A percentile compares a stretch with the other conserved stretches of the same genome.
Evolutionary conservation across 495 filamentous ascomycete genomes (phyloP).

Genomic region (Beverwykella pulmonaria): DNA sequence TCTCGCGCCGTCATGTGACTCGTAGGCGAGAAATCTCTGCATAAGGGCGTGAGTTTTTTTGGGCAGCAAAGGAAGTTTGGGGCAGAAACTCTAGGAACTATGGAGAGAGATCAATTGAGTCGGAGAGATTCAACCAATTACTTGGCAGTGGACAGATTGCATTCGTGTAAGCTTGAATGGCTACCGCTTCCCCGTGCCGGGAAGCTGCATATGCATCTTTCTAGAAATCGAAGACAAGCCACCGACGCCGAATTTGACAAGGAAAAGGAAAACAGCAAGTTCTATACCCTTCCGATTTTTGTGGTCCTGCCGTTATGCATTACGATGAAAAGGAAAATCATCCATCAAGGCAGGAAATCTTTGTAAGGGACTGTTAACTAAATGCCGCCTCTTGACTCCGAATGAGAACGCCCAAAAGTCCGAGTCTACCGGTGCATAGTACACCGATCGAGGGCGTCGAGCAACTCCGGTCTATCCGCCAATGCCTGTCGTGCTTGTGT

Average conservation of each 20-base stretch:
- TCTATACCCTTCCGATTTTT: slow-evolving; percentile 31
- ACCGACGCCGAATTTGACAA: slow-evolving; percentile 24
- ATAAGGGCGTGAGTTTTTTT: not conserved
- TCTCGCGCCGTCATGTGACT: slow-evolving; percentile 15
- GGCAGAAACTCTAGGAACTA: not conserved
- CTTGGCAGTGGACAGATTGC: slow-evolving; percentile 32
- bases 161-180: slow-evolving; percentile 12
- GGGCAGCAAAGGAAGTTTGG: not conserved
- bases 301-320: slow-evolving; percentile 30
- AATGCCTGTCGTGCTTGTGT: slow-evolving; percentile 76
- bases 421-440: slow-evolving; percentile 56
- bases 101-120: not conserved
- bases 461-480: slow-evolving; percentile 77
- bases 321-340: slow-evolving; percentile 13
- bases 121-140: slow-evolving; percentile 7
- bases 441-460: slow-evolving; percentile 82
- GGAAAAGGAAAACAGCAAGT: slow-evolving; percentile 17
- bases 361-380: not conserved
- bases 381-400: not conserved
- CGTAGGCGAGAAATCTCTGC: not conserved
- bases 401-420: not conserved
- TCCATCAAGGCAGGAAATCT: slow-evolving; percentile 2
- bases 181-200: slow-evolving; percentile 12
- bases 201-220: slow-evolving; percentile 26
- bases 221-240: slow-evolving; percentile 24